A percentile compares a stretch with the other conserved stretches of the same genome.
phyloP scores from a whole-genome alignment of 176 grass and related monocot genomes.

The Oryza brachyantha region DNA sequence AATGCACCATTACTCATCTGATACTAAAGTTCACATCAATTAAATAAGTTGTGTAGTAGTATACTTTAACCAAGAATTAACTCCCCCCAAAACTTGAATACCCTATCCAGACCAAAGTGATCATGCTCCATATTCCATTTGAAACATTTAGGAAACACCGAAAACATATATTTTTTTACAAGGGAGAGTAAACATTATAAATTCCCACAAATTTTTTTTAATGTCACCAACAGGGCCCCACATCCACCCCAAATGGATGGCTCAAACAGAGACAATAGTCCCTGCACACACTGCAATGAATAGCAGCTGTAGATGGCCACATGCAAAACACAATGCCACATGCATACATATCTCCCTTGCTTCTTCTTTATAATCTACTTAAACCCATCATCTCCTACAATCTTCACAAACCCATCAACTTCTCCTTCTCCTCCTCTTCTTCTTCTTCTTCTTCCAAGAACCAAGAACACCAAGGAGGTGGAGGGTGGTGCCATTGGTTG shows the following conservation, averaged over 20 bases:
- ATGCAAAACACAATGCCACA: slow-evolving; percentile 20
- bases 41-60: not conserved
- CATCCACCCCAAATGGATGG: slow-evolving; percentile 30
- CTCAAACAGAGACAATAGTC: slow-evolving; percentile 22
- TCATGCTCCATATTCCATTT: not conserved
- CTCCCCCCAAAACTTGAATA: not conserved
- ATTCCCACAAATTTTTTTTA: not conserved
- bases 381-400: slow-evolving; percentile 33
- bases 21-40: not conserved
- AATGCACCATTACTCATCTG: not conserved
- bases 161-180: not conserved
- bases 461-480: not conserved
- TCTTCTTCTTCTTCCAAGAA: slow-evolving; percentile 9
- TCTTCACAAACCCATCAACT: slow-evolving; percentile 21
- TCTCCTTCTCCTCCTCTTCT: not conserved
- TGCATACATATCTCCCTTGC: slow-evolving; percentile 13
- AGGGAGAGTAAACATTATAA: not conserved
- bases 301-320: slow-evolving; percentile 30
- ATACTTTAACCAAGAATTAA: not conserved
- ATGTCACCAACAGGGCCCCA: not conserved
- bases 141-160: not conserved
- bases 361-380: slow-evolving; percentile 31
- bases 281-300: slow-evolving; percentile 21
- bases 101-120: not conserved
- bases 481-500: not conserved